These are phyloP conservation scores for Diaporthe aspalathi DNA, from an alignment of 2,329 filamentous ascomycete genomes.

Conservation along the genomic window DNA sequence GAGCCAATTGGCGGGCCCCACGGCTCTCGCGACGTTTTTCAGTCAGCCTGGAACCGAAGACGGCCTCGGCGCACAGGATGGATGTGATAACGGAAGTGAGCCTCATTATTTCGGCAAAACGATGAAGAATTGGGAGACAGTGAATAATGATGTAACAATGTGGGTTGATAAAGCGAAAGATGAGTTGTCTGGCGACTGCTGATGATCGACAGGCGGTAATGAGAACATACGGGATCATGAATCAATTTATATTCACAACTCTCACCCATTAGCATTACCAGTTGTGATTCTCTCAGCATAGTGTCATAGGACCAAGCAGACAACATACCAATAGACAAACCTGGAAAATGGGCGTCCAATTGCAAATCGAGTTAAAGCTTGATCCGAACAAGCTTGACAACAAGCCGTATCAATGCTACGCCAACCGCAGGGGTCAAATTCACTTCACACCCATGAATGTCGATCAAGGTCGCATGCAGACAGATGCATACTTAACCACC, in stretches of 20 bases:
- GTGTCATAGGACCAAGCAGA: not conserved
- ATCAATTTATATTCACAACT: not conserved
- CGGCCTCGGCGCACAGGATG: conserved; percentile 53
- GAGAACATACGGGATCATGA: not conserved
- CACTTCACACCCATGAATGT: not conserved
- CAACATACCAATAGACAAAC: not conserved
- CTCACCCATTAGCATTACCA: not conserved
- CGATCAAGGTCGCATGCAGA: not conserved
- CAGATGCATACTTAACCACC: conserved; percentile 11
- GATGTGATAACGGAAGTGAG: conserved; percentile 51
- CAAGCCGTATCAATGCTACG: not conserved
- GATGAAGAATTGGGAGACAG: not conserved
- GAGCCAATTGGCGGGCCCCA: conserved; percentile 38
- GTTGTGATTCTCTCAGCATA: not conserved
- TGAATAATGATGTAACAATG: not conserved
- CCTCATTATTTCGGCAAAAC: conserved; percentile 57
- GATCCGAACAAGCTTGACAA: not conserved
- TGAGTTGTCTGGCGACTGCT: not conserved
- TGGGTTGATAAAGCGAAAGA: not conserved
- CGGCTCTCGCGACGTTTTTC: conserved; percentile 50
- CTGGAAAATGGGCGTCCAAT: not conserved
- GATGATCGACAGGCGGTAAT: too few relatives aligned
- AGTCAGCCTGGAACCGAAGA: conserved; percentile 58
- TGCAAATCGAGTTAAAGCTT: not conserved
- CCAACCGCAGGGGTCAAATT: not conserved